Conservation (phyloP, 805 yeast genomes). For the Wickerhamomyces hampshirensis region DNA sequence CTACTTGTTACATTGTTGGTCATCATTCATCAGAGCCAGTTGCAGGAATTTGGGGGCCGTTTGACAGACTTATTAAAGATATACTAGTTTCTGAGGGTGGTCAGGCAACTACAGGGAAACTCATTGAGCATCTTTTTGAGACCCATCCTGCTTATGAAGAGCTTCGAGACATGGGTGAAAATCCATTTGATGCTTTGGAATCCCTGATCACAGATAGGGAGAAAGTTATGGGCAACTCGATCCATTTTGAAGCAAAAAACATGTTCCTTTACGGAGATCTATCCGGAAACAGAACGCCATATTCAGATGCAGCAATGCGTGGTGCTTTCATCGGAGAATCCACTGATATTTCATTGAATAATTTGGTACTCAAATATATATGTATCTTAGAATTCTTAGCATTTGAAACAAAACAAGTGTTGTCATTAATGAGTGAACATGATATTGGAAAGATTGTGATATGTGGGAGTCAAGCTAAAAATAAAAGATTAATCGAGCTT, state of each 20-base stretch:
- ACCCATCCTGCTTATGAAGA: conserved; percentile 32
- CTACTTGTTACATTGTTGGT: conserved; percentile 47
- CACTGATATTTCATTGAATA: conserved; percentile 28
- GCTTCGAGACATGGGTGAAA: conserved; percentile 5
- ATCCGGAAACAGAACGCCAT: conserved; percentile 56
- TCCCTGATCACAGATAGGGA: conserved; percentile 15
- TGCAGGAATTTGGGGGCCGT: conserved; percentile 62
- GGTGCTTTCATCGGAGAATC: conserved; percentile 48
- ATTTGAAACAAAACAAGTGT: conserved; percentile 42
- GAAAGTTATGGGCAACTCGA: conserved; percentile 7
- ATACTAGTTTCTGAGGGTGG: conserved; percentile 47
- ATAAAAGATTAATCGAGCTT: conserved; percentile 34
- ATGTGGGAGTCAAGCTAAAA: conserved; percentile 52
- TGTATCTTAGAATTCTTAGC: conserved; percentile 45
- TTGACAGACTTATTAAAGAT: conserved; percentile 30
- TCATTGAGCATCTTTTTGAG: conserved; percentile 43
- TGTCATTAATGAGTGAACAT: conserved; percentile 26
- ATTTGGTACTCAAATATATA: conserved; percentile 39
- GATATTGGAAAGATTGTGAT: conserved; percentile 33
- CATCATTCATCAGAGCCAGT: conserved; percentile 19
- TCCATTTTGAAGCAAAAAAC: conserved; percentile 29
- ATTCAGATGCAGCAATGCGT: conserved; percentile 42
- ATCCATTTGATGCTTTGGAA: conserved; percentile 24
- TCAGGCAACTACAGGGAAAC: conserved; percentile 52
- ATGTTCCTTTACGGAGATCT: conserved; percentile 51